phyloP scores from a whole-genome alignment of 1,139 yeast species.

The Sugiyamaella sp. region DNA sequence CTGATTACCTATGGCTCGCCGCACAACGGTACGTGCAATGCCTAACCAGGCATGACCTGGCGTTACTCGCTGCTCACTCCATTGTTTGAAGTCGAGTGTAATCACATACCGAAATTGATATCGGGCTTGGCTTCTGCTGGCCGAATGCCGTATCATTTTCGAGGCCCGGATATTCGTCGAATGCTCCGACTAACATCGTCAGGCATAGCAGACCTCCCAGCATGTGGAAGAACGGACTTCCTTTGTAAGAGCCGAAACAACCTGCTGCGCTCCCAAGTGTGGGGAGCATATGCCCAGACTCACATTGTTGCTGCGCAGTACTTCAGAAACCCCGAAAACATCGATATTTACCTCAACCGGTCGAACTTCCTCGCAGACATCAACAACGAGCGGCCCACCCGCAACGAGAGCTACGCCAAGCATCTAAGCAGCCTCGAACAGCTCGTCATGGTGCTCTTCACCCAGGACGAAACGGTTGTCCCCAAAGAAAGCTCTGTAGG shows the following conservation, averaged over 20 bases:
- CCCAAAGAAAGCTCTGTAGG: constrained; percentile 70
- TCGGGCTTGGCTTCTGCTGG: too few species aligned
- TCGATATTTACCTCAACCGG: constrained; percentile 52
- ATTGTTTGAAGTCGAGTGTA: too few species aligned
- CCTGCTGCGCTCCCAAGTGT: constrained; percentile 61
- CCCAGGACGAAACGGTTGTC: constrained; percentile 64
- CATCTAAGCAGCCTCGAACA: constrained; percentile 51
- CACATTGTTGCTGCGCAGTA: constrained; percentile 74
- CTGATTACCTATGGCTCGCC: constrained; percentile 81
- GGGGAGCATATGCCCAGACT: constrained; percentile 60
- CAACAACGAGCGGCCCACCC: constrained; percentile 57
- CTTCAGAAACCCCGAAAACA: constrained; percentile 54
- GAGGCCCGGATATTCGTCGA: too few species aligned
- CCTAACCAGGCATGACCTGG: not conserved
- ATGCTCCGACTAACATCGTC: constrained; percentile 16
- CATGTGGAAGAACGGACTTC: constrained; percentile 61
- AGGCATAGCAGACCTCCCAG: constrained; percentile 63
- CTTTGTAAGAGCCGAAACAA: constrained; percentile 60
- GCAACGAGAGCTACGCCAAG: constrained; percentile 46
- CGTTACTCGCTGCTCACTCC: too few species aligned
- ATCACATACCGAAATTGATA: too few species aligned
- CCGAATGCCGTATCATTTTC: too few species aligned
- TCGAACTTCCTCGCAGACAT: constrained; percentile 63
- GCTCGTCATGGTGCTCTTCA: constrained; percentile 63
- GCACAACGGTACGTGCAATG: constrained; percentile 56